A percentile compares a stretch with the other conserved stretches of the same genome.
Conservation (phyloP, 352 stramenopile species). For the Saprolegnia parasitica region DNA sequence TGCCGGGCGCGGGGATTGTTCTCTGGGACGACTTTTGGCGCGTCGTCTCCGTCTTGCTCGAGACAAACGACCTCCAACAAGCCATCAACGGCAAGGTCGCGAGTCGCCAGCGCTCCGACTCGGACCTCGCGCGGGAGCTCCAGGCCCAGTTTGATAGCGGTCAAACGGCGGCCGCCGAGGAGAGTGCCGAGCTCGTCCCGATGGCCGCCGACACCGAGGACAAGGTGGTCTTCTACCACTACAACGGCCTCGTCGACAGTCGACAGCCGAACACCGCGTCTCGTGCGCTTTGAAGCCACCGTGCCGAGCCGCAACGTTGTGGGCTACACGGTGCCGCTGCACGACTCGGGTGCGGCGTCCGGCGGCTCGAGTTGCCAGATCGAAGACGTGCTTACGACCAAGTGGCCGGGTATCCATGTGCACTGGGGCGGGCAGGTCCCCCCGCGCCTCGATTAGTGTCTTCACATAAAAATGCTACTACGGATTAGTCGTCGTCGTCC, state of each 20-base stretch:
- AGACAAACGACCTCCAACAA: slow-evolving; percentile 63
- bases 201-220: slow-evolving; percentile 17
- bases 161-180: slow-evolving; percentile 17
- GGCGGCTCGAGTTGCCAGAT: slow-evolving; percentile 51
- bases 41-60: slow-evolving; percentile 64
- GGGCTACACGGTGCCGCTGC: slow-evolving; percentile 59
- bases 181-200: not conserved
- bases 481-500: slow-evolving; percentile 33
- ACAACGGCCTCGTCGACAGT: slow-evolving; percentile 39
- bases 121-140: slow-evolving; percentile 59
- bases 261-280: slow-evolving; percentile 33
- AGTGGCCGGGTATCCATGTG: slow-evolving; percentile 53
- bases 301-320: slow-evolving; percentile 49
- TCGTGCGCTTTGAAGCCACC: slow-evolving; percentile 43
- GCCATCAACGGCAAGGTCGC: slow-evolving; percentile 51
- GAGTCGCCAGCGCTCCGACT: slow-evolving; percentile 49
- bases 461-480: not conserved
- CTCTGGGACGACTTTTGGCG: slow-evolving; percentile 93
- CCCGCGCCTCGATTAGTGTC: slow-evolving; percentile 49
- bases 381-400: slow-evolving; percentile 77
- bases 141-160: slow-evolving; percentile 74
- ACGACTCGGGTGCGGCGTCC: slow-evolving; percentile 34
- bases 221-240: slow-evolving; percentile 42
- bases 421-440: slow-evolving; percentile 42
- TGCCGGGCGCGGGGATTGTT: slow-evolving; percentile 78